Base-by-base conservation (phyloP, 441 rosid genomes). In the Capsella rubella region DNA sequence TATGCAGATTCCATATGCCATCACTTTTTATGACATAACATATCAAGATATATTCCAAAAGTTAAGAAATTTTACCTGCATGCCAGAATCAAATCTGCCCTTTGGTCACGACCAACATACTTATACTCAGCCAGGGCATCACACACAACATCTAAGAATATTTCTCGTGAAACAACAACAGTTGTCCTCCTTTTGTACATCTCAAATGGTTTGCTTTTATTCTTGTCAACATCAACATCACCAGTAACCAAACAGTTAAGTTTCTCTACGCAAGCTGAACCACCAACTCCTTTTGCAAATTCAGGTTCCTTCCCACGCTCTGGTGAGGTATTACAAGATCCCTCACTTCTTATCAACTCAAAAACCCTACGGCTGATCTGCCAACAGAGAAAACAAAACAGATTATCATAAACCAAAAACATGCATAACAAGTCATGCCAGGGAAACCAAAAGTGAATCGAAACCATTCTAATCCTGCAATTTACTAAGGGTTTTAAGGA, bases 341-440 rank as follows among this genome's bases (percentile, higher is more conserved):
- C 65, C 73, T 87, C 96, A 78, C 75, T 84, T 83, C 84, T 87
- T 79, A 87, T 82, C 69, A 84, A 50, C 78, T 83, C 91, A 82
- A 91, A 95, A 64, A 92, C 98, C 85, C 95, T 86, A 61, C 68
- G 86, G 80, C 97, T 92, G 34, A 95, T 91, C 99, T 92, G 90
- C 64, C 66, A 73, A 75, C 51, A 15, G 8, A 43, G 16, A 46
- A 8, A 46, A 15, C 11, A 42, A 42, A 13, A 5, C 6, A 42
- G 14, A 5, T 42, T 12, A 5, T 8, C 12, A 8, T 3, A 3
- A 31, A 31, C 34, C 34, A 31, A 31, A 31, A 31, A 21, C 40
- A 35, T 35, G 40, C 40, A 35, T 0, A 35, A 35, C 40, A 35
- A 35, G 40, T 35, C 11, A 35, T 35, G 11, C 40, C 40, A 35